phyloP scores from a whole-genome alignment of 2,329 filamentous ascomycete genomes.

The Claviceps pazoutovae region DNA sequence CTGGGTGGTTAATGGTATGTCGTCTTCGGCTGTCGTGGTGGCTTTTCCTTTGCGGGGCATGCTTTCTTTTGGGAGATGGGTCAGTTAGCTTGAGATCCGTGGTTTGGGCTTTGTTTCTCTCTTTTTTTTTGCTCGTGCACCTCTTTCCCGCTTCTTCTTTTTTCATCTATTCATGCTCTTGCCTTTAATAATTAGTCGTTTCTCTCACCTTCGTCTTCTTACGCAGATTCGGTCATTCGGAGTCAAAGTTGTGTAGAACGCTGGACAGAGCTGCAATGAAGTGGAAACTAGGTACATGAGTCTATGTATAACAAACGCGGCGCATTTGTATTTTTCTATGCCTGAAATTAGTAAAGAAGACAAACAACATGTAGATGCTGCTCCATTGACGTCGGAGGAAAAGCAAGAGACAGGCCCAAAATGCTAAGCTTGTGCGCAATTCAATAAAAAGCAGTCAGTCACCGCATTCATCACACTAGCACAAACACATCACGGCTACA shows the following conservation, averaged over 20 bases:
- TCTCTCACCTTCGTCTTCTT: background rate
- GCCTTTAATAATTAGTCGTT: background rate
- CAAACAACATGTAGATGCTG: no score
- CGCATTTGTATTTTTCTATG: no score
- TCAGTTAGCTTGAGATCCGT: background rate
- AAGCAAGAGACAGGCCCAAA: background rate
- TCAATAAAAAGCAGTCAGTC: background rate
- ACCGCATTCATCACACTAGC: background rate
- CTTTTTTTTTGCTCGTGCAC: background rate
- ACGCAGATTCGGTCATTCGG: background rate
- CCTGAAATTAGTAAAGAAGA: no score
- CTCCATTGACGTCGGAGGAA: background rate
- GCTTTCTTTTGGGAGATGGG: background rate
- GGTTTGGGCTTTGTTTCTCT: background rate
- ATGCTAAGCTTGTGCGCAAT: no score
- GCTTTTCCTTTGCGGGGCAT: conserved; percentile 5
- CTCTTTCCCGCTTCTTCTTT: background rate
- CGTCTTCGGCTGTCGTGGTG: conserved; percentile 5
- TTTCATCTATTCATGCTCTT: background rate
- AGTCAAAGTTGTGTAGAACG: no score
- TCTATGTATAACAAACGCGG: no score
- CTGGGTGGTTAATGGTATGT: conserved; percentile 7
- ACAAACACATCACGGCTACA: background rate
- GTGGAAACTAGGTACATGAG: no score
- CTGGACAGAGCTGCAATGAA: no score